These are phyloP conservation scores for Cucumis variabilis DNA, from an alignment of 331 rosid genomes.

Conservation along the genomic window DNA sequence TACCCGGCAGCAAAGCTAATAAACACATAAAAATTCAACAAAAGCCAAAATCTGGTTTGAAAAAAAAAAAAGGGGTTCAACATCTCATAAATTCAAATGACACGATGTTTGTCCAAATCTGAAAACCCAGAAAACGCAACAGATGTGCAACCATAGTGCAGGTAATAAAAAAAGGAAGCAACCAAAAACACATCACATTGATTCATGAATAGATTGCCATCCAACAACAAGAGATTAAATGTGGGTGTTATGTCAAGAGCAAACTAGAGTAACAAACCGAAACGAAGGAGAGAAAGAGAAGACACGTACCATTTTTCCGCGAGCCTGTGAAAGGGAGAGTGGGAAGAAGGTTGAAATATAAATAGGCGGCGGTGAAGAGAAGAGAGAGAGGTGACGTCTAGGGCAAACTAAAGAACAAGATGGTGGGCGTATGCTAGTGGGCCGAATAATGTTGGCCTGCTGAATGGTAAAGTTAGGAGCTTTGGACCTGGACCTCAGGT, in stretches of 20 bases:
- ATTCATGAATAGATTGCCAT: not conserved
- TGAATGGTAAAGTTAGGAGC: not conserved
- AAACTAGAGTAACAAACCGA: not conserved
- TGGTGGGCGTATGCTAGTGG: not conserved
- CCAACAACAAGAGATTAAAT: not conserved
- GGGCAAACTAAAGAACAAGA: conserved; percentile 14
- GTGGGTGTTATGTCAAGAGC: too few species aligned
- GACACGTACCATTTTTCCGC: not conserved
- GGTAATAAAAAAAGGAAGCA: not conserved
- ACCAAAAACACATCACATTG: not conserved
- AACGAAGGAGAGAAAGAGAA: not conserved
- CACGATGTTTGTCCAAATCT: not conserved
- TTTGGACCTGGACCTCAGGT: too few species aligned
- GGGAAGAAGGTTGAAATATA: not conserved
- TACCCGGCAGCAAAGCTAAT: not conserved
- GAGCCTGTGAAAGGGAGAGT: not conserved
- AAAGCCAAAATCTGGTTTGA: too few species aligned
- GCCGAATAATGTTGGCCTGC: not conserved
- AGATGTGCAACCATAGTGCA: not conserved
- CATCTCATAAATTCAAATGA: not conserved
- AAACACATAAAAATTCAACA: not conserved
- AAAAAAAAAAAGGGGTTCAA: too few species aligned
- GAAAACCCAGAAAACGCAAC: not conserved
- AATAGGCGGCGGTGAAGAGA: not conserved
- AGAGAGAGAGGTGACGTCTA: not conserved